Evolutionary conservation across 1,284 basidiomycete species (phyloP), one percentile per base, ranked within the genome.

Genomic region (Porogramme epimiltina): DNA sequence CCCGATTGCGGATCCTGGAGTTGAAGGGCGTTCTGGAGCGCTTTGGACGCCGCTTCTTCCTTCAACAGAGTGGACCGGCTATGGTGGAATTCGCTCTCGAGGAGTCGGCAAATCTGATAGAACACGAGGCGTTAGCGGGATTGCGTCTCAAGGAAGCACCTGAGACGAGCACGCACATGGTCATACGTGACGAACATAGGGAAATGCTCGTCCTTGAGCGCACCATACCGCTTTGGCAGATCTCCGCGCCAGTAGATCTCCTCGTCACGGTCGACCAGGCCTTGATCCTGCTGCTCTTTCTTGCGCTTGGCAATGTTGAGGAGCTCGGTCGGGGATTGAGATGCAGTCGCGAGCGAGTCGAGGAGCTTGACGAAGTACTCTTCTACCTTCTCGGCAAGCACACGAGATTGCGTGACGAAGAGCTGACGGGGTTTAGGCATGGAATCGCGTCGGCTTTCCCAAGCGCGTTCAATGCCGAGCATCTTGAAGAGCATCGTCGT

Each of bases 401-500:
- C 74, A 19, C 74, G 72, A 2, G 86, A 89, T 62, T 87, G 82
- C 0, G 88, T 90, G 1, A 91, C 81, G 58, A 90, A 90, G 2
- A 90, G 68, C 60, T 90, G 88, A 18, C 85, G 77, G 0, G 82
- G 80, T 43, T 59, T 61, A 1, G 59, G 41, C 20, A 57, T 60
- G 60, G 26, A 25, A 3, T 66, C 67, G 16, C 59, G 61, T 15
- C 65, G 65, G 24, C 70, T 54, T 38, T 77, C 69, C 67, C 76
- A 82, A 1, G 75, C 70, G 10, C 77, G 71, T 58, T 89, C 82
- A 6, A 88, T 78, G 4, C 80, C 77, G 3, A 89, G 70, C 78
- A 89, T 89, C 68, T 87, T 87, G 73, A 84, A 86, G 0, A 88
- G 68, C 78, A 89, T 86, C 0, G 85, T 87, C 0, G 86, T 88